Conservation (phyloP, 495 filamentous ascomycete genomes). For the Penicillium coffeae region DNA sequence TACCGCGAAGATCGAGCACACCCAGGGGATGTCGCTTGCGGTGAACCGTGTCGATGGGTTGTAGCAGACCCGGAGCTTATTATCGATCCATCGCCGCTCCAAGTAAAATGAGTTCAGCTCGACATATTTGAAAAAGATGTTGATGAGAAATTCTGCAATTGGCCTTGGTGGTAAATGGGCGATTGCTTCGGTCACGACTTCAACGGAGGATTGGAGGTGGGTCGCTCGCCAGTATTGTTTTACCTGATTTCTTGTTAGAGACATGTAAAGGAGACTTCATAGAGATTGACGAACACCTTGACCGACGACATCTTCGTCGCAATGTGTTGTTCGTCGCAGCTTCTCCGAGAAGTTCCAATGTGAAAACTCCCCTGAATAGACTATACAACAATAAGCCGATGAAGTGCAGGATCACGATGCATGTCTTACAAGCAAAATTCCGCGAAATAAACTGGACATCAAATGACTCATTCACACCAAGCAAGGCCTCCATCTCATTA, state of each 20-base stretch:
- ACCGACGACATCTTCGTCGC: conserved; percentile 26
- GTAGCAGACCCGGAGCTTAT: conserved; percentile 39
- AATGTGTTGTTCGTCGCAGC: conserved; percentile 37
- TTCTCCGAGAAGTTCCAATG: conserved; percentile 47
- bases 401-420: no score
- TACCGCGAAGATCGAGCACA: conserved; percentile 42
- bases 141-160: conserved; percentile 43
- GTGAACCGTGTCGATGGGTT: conserved; percentile 26
- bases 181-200: conserved; percentile 29
- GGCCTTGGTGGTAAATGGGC: conserved; percentile 40
- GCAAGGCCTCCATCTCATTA: conserved; percentile 1
- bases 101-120: conserved; percentile 46
- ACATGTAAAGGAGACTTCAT: background rate
- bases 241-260: conserved; percentile 18
- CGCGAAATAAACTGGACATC: conserved; percentile 39
- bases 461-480: conserved; percentile 23
- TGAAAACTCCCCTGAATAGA: conserved; percentile 48
- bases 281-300: conserved; percentile 24
- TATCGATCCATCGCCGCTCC: conserved; percentile 39
- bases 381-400: conserved; percentile 12
- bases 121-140: conserved; percentile 46
- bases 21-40: conserved; percentile 36
- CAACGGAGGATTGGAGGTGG: conserved; percentile 39
- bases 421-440: conserved; percentile 42
- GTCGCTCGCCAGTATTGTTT: conserved; percentile 45